Evolutionary conservation across 768 basidiomycete genomes (phyloP).

Genomic region (Lactarius psammicola): DNA sequence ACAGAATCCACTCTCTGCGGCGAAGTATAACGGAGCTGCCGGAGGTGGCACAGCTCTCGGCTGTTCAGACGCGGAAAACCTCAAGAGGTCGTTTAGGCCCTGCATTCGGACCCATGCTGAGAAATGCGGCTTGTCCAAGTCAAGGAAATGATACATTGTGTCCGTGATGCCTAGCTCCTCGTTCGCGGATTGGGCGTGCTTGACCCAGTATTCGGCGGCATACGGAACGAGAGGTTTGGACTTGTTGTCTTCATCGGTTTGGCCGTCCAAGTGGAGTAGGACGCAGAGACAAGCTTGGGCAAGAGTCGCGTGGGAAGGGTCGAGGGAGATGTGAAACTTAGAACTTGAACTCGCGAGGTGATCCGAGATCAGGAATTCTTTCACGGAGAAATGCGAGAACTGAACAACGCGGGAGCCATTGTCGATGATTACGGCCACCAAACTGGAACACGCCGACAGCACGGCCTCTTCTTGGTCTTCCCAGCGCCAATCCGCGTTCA

Average conservation of each 20-base stretch:
- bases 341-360: not conserved
- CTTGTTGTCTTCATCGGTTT: not conserved
- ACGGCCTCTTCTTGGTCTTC: not conserved
- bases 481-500: not conserved
- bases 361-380: not conserved
- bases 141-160: not conserved
- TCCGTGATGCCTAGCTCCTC: not conserved
- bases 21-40: slow-evolving; percentile 1
- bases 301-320: not conserved
- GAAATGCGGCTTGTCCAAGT: slow-evolving; percentile 8
- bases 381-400: not conserved
- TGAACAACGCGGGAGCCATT: not conserved
- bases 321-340: not conserved
- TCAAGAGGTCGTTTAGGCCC: not conserved
- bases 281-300: slow-evolving; percentile 4
- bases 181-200: not conserved
- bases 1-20: not conserved
- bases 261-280: not conserved
- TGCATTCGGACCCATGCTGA: slow-evolving; percentile 5
- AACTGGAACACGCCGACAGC: not conserved
- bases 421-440: not conserved
- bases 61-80: not conserved
- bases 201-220: slow-evolving; percentile 7
- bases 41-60: not conserved
- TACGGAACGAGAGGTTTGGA: not conserved